phyloP scores from a whole-genome alignment of 768 basidiomycete species.

The Russula compacta region DNA sequence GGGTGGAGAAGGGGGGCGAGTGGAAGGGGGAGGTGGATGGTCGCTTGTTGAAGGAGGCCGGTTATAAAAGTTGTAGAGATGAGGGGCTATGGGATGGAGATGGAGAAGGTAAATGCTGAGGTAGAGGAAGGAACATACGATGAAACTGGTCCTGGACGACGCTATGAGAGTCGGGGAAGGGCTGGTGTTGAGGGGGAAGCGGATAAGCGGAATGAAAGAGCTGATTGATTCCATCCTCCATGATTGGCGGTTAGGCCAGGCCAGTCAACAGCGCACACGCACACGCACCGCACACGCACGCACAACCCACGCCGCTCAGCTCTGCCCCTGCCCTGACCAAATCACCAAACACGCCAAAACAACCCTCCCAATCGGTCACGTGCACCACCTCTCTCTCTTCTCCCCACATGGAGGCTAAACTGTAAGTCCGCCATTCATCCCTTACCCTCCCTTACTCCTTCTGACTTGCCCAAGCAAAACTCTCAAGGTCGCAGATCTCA shows the following conservation, averaged over 20 bases:
- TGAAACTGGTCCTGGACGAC: conserved; percentile 14
- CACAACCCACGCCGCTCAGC: too few relatives aligned
- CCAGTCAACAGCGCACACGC: background rate
- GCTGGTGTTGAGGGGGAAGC: conserved; percentile 28
- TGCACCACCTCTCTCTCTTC: background rate
- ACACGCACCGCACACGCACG: too few relatives aligned
- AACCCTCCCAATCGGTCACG: background rate
- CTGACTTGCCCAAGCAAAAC: conserved; percentile 34
- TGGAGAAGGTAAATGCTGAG: conserved; percentile 9
- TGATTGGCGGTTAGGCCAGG: conserved; percentile 18
- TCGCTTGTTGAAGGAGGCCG: conserved; percentile 25
- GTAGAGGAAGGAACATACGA: conserved; percentile 15
- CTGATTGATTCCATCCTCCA: conserved; percentile 47
- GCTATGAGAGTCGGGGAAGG: conserved; percentile 29
- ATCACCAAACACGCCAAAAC: background rate
- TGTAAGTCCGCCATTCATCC: conserved; percentile 24
- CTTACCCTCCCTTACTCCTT: background rate
- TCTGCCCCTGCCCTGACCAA: background rate
- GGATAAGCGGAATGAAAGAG: conserved; percentile 53
- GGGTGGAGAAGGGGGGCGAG: conserved; percentile 11
- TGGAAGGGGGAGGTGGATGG: conserved; percentile 21
- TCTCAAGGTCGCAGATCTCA: conserved; percentile 67
- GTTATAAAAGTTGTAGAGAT: conserved; percentile 20
- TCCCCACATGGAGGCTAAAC: conserved; percentile 31
- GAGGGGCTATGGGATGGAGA: conserved; percentile 6